Conservation (phyloP, 2,329 filamentous ascomycete species). For the Ceratocystiopsis brevicomis region DNA sequence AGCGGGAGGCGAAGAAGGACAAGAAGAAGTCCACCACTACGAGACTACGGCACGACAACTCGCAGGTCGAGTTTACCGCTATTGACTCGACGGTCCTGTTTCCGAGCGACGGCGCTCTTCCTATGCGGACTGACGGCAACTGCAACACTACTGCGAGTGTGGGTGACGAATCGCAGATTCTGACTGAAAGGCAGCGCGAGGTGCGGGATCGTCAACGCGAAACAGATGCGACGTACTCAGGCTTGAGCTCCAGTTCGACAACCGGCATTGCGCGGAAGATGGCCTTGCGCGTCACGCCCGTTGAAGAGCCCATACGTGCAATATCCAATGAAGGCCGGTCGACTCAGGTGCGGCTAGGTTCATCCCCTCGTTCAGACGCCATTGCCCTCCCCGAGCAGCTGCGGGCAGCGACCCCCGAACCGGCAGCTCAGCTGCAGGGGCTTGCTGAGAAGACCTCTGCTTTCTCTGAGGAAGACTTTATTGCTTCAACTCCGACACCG, state of each 20-base stretch:
- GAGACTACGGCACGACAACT: constrained; percentile 57
- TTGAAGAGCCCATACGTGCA: not conserved
- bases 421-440: constrained; percentile 9
- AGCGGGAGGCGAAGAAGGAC: not conserved
- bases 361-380: constrained; percentile 1
- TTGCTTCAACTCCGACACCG: constrained; percentile 42
- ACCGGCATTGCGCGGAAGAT: not conserved
- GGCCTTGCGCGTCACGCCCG: not conserved
- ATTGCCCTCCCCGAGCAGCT: constrained; percentile 7
- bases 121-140: constrained; percentile 7
- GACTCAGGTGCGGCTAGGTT: constrained; percentile 1
- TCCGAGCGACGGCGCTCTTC: constrained; percentile 18
- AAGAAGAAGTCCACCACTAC: constrained; percentile 17
- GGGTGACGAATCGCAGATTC: constrained; percentile 42
- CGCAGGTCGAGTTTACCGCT: constrained; percentile 58
- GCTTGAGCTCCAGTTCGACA: constrained; percentile 33
- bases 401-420: constrained; percentile 28
- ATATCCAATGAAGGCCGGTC: not conserved
- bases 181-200: constrained; percentile 67
- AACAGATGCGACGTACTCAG: constrained; percentile 46
- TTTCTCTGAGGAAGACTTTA: constrained; percentile 33
- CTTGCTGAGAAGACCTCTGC: constrained; percentile 3
- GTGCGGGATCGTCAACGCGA: constrained; percentile 55
- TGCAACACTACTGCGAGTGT: not conserved
- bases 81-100: constrained; percentile 36